These are phyloP conservation scores for Globisporangium perplexum DNA, from an alignment of 352 stramenopile species.

Conservation along the genomic window DNA sequence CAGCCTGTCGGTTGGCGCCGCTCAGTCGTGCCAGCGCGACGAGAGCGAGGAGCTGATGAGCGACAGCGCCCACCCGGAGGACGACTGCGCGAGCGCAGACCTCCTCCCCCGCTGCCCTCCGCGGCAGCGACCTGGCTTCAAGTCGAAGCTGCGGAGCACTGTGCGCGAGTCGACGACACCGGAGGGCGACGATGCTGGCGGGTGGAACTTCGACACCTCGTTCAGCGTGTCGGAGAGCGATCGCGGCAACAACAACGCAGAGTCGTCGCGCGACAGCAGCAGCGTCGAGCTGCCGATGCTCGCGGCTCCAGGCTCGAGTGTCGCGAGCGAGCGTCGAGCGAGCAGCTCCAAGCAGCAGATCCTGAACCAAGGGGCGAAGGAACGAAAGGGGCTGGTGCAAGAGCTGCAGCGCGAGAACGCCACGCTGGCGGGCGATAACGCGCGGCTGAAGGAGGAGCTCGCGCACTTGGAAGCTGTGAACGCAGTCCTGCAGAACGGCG, in stretches of 20 bases:
- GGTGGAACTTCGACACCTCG: constrained; percentile 36
- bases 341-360: constrained; percentile 12
- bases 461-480: constrained; percentile 37
- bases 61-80: neutral
- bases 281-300: neutral
- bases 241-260: constrained; percentile 12
- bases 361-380: constrained; percentile 25
- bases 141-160: constrained; percentile 2
- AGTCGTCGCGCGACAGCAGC: neutral
- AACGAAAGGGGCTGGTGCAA: constrained; percentile 37
- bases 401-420: constrained; percentile 39
- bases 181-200: constrained; percentile 1
- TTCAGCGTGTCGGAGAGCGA: constrained; percentile 3
- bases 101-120: neutral
- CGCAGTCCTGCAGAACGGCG: constrained; percentile 23
- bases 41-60: constrained; percentile 2
- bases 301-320: constrained; percentile 1
- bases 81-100: constrained; percentile 1
- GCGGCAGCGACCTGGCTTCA: neutral
- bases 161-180: constrained; percentile 2
- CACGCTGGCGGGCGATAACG: constrained; percentile 29
- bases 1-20: too few species aligned
- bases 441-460: constrained; percentile 37
- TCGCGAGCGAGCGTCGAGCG: constrained; percentile 24
- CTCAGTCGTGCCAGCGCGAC: constrained; percentile 3